Base-by-base conservation (phyloP, 495 filamentous ascomycete genomes). In the Xylaria nigripes region DNA sequence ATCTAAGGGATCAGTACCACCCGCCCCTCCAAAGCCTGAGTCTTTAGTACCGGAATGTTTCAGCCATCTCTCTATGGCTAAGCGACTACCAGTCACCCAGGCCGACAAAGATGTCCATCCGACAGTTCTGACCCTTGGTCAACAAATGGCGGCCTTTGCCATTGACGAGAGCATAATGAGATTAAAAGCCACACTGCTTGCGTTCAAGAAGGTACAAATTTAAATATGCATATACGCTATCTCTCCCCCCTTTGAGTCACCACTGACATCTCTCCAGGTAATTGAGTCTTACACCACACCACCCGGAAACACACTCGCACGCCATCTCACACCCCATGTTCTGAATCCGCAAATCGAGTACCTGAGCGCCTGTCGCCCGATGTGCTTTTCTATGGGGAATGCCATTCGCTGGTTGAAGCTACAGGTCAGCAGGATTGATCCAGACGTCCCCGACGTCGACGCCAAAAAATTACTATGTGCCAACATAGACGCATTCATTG, bases 281-380 rank as follows among this genome's bases (percentile, higher is more conserved):
- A 92, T 98, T 49, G 81, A 91, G 67, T 83, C 87, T 18, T 98
- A 98, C 62, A 87, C 83, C 19, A 97, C 92, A 0, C 93, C 94
- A 13, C 71, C 82, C 19, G 83, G 84, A 15, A 89, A 83, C 53
- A 89, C 90, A 3, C 78, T 98, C 32, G 81, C 89, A 16, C 86
- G 93, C 13, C 90, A 98, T 73, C 81, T 98, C 59, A 91, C 89
- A 23, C 85, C 86, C n/a, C 89, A 96, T 61, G 82, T 85, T 59
- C 79, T 98, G 53, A 93, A 89, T 53, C 87, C 90, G 53, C 93
- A 98, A 71, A 95, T 98, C 57, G 89, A 90, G 55, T 95, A 92
- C 64, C 83, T 98, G 25, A 87, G 86, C 41, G 89, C 90, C 53
- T 96, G 90, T 64, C 85, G 93, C 6, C 90, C 93, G 10, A 86